Evolutionary conservation across 2,329 filamentous ascomycete species (phyloP), one percentile per base, ranked within the genome.

Genomic region (Nemania sp.): DNA sequence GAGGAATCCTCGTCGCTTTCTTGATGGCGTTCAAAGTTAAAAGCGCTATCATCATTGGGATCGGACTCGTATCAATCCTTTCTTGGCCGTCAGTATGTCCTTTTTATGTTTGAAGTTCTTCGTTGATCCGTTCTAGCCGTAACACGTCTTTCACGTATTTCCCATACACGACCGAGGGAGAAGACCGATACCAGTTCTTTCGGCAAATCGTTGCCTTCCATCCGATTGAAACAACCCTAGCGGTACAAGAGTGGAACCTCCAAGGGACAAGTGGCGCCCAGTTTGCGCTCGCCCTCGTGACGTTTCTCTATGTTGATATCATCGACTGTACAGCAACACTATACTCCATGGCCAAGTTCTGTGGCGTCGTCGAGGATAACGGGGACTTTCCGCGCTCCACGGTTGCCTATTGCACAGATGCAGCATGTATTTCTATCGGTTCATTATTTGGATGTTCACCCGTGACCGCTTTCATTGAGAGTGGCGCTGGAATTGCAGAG

Each of bases 361-460:
- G 88, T 69, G 88, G 89, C 29, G 86, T 87, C 52, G 88, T 92
- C 72, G 85, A 90, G 72, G 84, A 87, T 53, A 88, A 91, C 1
- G 89, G 90, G n/a, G 93, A 97, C 77, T 97, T 97, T 70, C 93
- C 94, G 60, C 90, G 93, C 47, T 94, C 92, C 1, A 93, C 93
- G 0, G 81, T 95, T 35, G 94, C 94, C 1, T 94, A 93, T 78
- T 91, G 87, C 73, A 88, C 87, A 3, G 91, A 94, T 71, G 91
- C 91, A 0, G 79, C 89, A 15, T 90, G 89, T 68, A 92, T 93
- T 70, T 91, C 90, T 0, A 87, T 93, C 56, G 90, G 90, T 3
- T 87, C 89, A 0, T 82, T 94, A 0, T 85, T 93, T 65, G 92
- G 91, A 2, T 88, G 85, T 51, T 90, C 91, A 0, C 92, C 92